Evolutionary conservation across 75 land plant species (phyloP).

Genomic region (Pinus tabuliformis): DNA sequence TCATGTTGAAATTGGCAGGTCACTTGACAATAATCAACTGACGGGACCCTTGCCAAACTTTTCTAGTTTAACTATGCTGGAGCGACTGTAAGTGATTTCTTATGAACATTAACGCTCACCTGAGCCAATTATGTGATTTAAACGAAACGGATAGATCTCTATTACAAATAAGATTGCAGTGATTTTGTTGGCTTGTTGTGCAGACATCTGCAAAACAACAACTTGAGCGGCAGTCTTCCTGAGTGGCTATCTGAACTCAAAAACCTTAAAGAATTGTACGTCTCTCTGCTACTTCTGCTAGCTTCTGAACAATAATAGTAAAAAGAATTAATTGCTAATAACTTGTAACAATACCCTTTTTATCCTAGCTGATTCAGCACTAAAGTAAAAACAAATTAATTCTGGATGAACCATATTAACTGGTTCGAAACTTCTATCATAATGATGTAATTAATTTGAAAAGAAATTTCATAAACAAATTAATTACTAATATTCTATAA

Average conservation of each 20-base stretch:
- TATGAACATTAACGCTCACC: neutral
- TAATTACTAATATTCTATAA: too few species aligned
- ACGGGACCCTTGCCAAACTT: neutral
- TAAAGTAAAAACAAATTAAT: too few species aligned
- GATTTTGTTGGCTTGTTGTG: neutral
- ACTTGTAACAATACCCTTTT: too few species aligned
- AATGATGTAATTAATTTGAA: too few species aligned
- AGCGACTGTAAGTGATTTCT: neutral
- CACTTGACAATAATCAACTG: neutral
- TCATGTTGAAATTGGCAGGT: neutral
- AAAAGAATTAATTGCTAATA: too few species aligned
- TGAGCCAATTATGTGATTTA: neutral
- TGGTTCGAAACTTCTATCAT: too few species aligned
- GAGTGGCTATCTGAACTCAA: neutral
- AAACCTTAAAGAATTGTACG: neutral
- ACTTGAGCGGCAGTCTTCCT: neutral
- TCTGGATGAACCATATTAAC: too few species aligned
- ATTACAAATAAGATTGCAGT: neutral
- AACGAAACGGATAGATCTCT: neutral
- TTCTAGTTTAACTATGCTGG: neutral
- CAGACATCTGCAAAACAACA: constrained; percentile 7
- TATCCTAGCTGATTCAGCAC: too few species aligned
- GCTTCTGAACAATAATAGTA: too few species aligned
- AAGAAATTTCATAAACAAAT: too few species aligned
- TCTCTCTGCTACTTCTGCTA: neutral